Conservation (phyloP, 2,329 filamentous ascomycete genomes). For the Ramularia collo-cygni region DNA sequence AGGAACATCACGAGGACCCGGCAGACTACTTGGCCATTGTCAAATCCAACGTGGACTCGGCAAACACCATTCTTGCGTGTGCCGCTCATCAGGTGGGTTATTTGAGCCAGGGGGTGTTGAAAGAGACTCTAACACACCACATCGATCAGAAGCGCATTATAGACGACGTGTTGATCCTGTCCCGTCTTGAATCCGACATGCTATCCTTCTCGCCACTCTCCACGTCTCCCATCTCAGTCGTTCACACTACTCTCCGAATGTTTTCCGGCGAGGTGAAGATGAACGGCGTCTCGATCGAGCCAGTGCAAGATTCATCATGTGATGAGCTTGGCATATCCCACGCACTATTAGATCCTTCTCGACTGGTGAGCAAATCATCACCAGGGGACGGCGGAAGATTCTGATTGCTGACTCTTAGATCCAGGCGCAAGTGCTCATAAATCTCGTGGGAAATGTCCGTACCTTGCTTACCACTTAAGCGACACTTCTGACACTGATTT, state of each 20-base stretch:
- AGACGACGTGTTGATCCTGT: conserved; percentile 42
- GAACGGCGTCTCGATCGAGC: conserved; percentile 25
- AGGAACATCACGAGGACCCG: conserved; percentile 1
- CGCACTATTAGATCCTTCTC: conserved; percentile 25
- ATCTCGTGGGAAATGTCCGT: conserved; percentile 36
- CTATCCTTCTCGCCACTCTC: conserved; percentile 33
- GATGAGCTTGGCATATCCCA: conserved; percentile 10
- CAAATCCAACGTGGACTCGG: conserved; percentile 19
- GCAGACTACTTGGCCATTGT: conserved; percentile 5
- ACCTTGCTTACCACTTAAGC: no score
- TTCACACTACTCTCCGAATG: conserved; percentile 31
- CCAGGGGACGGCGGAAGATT: conserved; percentile 2
- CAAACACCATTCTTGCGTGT: conserved; percentile 27
- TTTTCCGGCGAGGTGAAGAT: conserved; percentile 33
- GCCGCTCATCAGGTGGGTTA: conserved; percentile 25
- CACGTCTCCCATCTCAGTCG: conserved; percentile 28
- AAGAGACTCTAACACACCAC: no score
- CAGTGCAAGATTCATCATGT: conserved; percentile 7
- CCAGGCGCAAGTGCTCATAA: conserved; percentile 30
- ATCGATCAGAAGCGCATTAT: conserved; percentile 39
- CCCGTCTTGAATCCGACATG: conserved; percentile 30
- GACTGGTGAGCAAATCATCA: conserved; percentile 40
- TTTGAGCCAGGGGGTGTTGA: no score
- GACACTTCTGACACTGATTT: not conserved
- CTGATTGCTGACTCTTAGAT: conserved; percentile 17